Percentiles rank a stretch among this genome's conserved stretches.
phyloP scores from a whole-genome alignment of 306 rosid species.

The Hippophae rhamnoides region DNA sequence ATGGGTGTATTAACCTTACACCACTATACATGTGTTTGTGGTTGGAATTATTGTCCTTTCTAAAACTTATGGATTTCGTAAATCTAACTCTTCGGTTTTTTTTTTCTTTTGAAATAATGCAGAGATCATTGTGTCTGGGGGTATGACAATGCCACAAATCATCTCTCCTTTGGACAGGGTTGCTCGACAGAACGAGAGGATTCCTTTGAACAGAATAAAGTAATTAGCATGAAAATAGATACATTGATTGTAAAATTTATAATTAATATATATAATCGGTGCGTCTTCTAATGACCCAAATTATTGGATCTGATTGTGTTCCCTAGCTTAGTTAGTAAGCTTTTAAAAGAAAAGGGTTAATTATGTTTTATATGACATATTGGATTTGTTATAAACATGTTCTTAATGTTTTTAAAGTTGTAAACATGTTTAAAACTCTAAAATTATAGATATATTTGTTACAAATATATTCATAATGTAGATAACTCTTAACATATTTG shows the following conservation, averaged over 20 bases:
- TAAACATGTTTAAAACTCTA: too few species aligned
- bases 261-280: background rate
- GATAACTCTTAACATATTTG: too few species aligned
- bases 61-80: background rate
- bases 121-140: constrained; percentile 90
- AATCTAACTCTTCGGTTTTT: background rate
- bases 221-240: constrained; percentile 12
- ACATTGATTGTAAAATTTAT: constrained; percentile 1
- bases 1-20: too few species aligned
- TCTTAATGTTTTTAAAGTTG: too few species aligned
- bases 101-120: constrained; percentile 20
- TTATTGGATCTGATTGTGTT: background rate
- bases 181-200: constrained; percentile 40
- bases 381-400: too few species aligned
- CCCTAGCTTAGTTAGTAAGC: background rate
- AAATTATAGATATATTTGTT: too few species aligned
- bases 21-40: too few species aligned
- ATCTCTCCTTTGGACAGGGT: constrained; percentile 58
- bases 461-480: too few species aligned
- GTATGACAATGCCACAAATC: constrained; percentile 83
- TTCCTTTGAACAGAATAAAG: constrained; percentile 55
- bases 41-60: background rate
- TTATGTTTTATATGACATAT: too few species aligned
- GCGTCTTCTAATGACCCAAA: background rate
- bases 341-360: too few species aligned